A percentile compares a stretch with the other conserved stretches of the same genome.
phyloP scores from a whole-genome alignment of 148 eudicot genomes.

The Simmondsia chinensis region DNA sequence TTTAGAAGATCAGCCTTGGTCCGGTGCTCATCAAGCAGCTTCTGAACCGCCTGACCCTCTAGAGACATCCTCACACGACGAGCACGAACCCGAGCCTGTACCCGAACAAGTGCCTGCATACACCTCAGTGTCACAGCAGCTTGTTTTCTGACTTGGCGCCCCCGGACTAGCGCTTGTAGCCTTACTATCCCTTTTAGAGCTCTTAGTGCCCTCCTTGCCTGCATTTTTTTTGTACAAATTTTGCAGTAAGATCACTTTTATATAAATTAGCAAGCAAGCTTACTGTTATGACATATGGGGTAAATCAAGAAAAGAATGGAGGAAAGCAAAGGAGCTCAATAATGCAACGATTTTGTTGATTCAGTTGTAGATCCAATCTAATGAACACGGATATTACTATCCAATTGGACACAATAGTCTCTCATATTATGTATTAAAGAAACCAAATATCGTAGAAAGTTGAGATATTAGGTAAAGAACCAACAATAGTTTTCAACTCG shows the following conservation, averaged over 20 bases:
- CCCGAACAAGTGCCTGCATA: conserved; percentile 97
- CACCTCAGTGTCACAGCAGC: conserved; percentile 95
- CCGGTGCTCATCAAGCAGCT: conserved; percentile 55
- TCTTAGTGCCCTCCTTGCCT: conserved; percentile 90
- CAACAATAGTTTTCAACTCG: no score
- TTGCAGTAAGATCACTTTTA: not conserved
- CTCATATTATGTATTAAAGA: no score
- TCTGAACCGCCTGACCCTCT: conserved; percentile 91
- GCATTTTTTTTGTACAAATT: not conserved
- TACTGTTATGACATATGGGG: no score
- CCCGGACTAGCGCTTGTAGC: conserved; percentile 81
- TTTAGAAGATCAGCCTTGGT: conserved; percentile 48
- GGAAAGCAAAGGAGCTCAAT: no score
- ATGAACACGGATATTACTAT: no score
- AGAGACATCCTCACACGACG: conserved; percentile 88
- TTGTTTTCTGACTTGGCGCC: conserved; percentile 85
- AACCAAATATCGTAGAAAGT: no score
- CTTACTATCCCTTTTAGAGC: conserved; percentile 90
- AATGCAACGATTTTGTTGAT: no score
- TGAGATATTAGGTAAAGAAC: no score
- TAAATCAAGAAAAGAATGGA: no score
- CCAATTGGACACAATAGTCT: no score
- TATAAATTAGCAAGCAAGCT: not conserved
- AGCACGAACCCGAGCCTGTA: conserved; percentile 94
- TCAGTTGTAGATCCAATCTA: no score